Evolutionary conservation across 805 yeast genomes (phyloP), one percentile per base, ranked within the genome.

Genomic region (Lachancea lanzarotensis): DNA sequence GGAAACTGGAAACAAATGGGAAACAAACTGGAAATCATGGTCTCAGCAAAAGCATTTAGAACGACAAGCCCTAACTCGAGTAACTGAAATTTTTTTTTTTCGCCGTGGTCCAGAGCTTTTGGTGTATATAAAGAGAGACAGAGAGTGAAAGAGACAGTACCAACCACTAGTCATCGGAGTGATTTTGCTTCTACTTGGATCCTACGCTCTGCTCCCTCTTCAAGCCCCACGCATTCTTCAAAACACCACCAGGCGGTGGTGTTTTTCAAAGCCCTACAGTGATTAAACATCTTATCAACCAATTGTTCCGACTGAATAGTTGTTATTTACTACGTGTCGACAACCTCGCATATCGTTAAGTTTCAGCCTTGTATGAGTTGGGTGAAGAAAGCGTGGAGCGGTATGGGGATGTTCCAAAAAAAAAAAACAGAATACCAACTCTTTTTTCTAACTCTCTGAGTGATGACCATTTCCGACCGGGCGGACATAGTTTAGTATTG

Each of bases 361-460:
- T 68, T 68, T 68, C 72, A 68, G 72, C 72, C 72, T 68, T 68
- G 72, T 68, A 68, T 68, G 72, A 68, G 66, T 56, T 39, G 35
- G 41, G 33, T 13, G 47, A 44, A 44, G 47, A 44, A 44, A 29
- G 45, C 37, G 36, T 25, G 36, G 45, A 25, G 22, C 20, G 38
- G 7, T 35, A 7, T n/a, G n/a, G n/a, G n/a, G n/a, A n/a, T n/a
- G n/a, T n/a, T n/a, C n/a, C n/a, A n/a, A n/a, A n/a, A n/a, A n/a
- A n/a, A n/a, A n/a, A n/a, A n/a, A n/a, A n/a, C n/a, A n/a, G n/a
- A n/a, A n/a, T n/a, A n/a, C n/a, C n/a, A n/a, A n/a, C n/a, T n/a
- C n/a, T n/a, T 4, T 11, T 7, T 15, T n/a, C 35, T 26, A 26
- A 2, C n/a, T 35, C 45, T 35, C 45, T 38, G 38, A 48, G 59